Evolutionary conservation across 1,284 basidiomycete species (phyloP), one percentile per base, ranked within the genome.

Genomic region (Schizopora paradoxa): DNA sequence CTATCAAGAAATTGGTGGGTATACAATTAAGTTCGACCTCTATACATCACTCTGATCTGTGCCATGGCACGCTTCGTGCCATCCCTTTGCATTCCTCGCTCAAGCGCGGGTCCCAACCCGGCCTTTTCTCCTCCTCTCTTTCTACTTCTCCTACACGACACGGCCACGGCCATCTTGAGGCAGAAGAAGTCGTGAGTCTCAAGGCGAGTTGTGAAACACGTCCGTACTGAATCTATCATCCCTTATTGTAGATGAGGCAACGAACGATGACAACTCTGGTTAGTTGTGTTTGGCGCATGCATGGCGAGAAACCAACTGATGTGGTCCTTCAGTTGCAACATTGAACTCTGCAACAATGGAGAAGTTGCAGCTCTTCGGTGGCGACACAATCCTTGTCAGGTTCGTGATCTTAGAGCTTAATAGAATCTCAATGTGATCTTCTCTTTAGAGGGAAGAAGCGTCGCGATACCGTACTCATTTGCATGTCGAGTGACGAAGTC

Each of bases 291-390:
- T 2, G 13, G 10, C 11, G 7, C 6, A 32, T 13, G 19, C 14
- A n/a, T 13, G 4, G 10, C n/a, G n/a, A n/a, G n/a, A n/a, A n/a
- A n/a, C n/a, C n/a, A n/a, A n/a, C n/a, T n/a, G n/a, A n/a, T n/a
- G n/a, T n/a, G n/a, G n/a, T 46, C 14, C 22, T 38, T 25, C 64
- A 82, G 94, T 97, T 54, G 94, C 93, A 40, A 94, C 91, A 32
- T 75, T 99, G 35, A 91, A 95, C 70, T 92, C 95, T 42, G 86
- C 84, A 29, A 99, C 96, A 40, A 98, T 99, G 95, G 96, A 99
- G 68, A 70, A 78, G 16, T 81, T 99, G 38, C 83, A 85, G 49
- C 79, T 99, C 43, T 99, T 99, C 79, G 82, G 92, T 48, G 93
- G 93, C 38, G 93, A 97, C 64, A 95, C 90, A 11, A 84, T 94